phyloP scores from a whole-genome alignment of 176 grass and related monocot species.

The Oryza officinalis region DNA sequence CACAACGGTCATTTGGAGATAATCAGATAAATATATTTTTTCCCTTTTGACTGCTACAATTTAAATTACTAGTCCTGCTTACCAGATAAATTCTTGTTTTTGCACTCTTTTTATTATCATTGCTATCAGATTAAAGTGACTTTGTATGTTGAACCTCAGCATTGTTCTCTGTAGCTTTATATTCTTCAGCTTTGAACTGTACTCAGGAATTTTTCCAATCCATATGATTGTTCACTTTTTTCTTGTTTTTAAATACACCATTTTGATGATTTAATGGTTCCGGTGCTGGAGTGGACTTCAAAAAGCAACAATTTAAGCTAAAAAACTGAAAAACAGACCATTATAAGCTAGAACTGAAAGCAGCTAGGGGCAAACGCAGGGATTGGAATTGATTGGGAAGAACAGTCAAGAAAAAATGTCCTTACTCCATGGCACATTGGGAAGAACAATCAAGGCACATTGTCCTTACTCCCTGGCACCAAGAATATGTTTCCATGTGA shows the following conservation, averaged over 20 bases:
- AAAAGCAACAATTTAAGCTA: neutral
- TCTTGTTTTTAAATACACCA: neutral
- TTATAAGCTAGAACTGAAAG: neutral
- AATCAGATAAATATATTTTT: constrained; percentile 19
- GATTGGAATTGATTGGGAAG: neutral
- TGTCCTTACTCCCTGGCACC: neutral
- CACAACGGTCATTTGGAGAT: neutral
- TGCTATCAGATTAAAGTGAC: neutral
- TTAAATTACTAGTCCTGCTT: neutral
- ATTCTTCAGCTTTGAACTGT: neutral
- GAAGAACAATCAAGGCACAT: neutral
- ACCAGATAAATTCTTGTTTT: constrained; percentile 6
- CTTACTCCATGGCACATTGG: neutral
- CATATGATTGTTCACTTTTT: neutral
- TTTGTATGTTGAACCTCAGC: neutral
- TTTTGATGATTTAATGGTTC: neutral
- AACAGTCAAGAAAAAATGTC: neutral
- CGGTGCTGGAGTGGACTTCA: neutral
- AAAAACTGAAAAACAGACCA: neutral
- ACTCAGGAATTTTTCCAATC: neutral
- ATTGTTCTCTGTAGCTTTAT: neutral
- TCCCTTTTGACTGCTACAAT: neutral
- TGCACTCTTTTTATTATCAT: neutral
- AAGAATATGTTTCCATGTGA: neutral
- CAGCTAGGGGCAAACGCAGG: neutral